Evolutionary conservation across 306 rosid species (phyloP), one percentile per base, ranked within the genome.

Genomic region (Bauhinia variegata): DNA sequence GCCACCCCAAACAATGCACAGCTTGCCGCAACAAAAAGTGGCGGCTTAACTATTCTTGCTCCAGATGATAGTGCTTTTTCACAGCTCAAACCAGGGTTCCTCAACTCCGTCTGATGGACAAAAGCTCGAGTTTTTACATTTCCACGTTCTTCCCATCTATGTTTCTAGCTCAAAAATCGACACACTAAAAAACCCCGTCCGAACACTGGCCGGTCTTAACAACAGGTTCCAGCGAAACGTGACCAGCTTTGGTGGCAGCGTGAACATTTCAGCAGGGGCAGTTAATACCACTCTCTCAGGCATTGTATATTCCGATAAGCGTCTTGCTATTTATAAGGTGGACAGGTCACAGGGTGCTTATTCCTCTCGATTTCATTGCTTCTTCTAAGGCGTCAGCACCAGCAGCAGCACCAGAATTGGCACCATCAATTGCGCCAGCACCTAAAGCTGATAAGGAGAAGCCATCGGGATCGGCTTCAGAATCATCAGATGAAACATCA

Each of bases 231-330:
- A 86, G 37, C 76, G 85, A 1, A 83, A 85, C 49, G 91, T 86
- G 14, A 67, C 79, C 1, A 88, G 89, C 8, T 78, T 78, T 3
- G 89, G 95, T 8, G 83, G 83, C 2, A 70, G 79, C 19, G 95
- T 88, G 54, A 88, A 88, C 78, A 69, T 82, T 4, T 77, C 89
- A 0, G 77, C 81, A 0, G 91, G 96, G 11, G 87, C 75, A 11
- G 87, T 84, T n/a, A 88, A 88, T 54, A 81, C 96, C 1, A 79
- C 87, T 0, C 68, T 88, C 37, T 74, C 46, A 0, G 91, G 91
- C 5, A 79, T 88, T 4, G 60, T 88, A 28, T 86, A 88, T 34
- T 46, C 89, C 0, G 96, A 88, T 53, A 80, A 75, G 18, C 89
- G 54, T 59, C 87, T 88, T 13, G 96, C 87, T 17, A 71, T 88